Evolutionary conservation across 768 basidiomycete species (phyloP), one percentile per base, ranked within the genome.

Genomic region (Suillus bovinus): DNA sequence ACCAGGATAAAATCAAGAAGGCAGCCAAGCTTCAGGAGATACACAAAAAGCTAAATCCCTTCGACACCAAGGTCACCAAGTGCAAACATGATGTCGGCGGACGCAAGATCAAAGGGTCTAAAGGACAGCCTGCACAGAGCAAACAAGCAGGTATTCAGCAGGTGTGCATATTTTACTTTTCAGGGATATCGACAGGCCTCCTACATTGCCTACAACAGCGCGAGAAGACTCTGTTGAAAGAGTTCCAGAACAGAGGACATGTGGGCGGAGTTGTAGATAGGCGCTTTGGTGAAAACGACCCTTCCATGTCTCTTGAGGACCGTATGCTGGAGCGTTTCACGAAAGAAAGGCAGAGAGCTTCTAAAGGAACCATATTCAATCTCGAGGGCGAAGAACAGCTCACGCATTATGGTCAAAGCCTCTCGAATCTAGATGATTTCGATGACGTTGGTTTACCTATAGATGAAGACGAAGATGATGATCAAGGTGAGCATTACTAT

Each of bases 281-380:
- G 58, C 89, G 97, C 22, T 98, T 99, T 71, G 97, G 97, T 77
- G 97, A 99, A 83, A 89, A 93, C 71, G 88, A 99, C 64, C 88
- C 95, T 2, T 83, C 87, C 11, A 87, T 99, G 84, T 89, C 91
- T n/a, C 80, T 94, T 36, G 97, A 99, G 73, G 96, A 99, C 67
- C 90, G 94, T 64, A 98, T 98, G 89, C 82, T 98, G 41, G 95
- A 96, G 75, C 89, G 97, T 34, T 99, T 98, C 73, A 98, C 96
- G 11, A 84, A 84, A 66, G 96, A 99, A 76, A 80, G 94, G 63
- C 93, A 96, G 71, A 83, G 89, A 22, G 76, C 86, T 10, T 88
- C 89, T 38, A 92, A 89, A 75, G 87, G 89, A 46, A 81, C 79
- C 10, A 80, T 86, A 14, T 98, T 97, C 83, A 95, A 96, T 69